These are phyloP conservation scores for Aspergillus egyptiacus DNA, from an alignment of 495 filamentous ascomycete genomes.

Conservation along the genomic window DNA sequence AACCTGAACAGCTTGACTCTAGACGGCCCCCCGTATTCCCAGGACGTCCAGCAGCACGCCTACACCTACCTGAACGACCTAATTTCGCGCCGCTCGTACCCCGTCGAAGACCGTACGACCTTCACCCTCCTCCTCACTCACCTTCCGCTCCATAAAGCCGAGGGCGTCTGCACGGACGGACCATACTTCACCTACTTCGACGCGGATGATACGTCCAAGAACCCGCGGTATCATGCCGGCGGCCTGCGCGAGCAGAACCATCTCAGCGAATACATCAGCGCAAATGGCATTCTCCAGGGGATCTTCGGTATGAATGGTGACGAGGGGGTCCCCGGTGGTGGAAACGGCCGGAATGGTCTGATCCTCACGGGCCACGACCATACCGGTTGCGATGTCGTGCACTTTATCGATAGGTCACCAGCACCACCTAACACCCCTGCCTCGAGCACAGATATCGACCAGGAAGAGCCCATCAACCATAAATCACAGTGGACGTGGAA, in stretches of 20 bases:
- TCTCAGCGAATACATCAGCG: constrained; percentile 59
- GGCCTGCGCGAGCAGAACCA: constrained; percentile 91
- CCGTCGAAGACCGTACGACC: constrained; percentile 59
- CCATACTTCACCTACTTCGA: constrained; percentile 72
- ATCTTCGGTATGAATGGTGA: constrained; percentile 71
- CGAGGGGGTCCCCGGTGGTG: constrained; percentile 41
- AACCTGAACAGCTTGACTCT: constrained; percentile 89
- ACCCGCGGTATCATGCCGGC: constrained; percentile 40
- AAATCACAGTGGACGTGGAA: constrained; percentile 29
- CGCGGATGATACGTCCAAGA: constrained; percentile 33
- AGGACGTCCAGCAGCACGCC: constrained; percentile 59
- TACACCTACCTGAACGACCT: constrained; percentile 73
- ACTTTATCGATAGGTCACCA: constrained; percentile 58
- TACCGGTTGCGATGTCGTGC: constrained; percentile 81
- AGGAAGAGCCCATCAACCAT: constrained; percentile 14
- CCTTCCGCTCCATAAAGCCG: constrained; percentile 78
- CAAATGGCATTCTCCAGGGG: constrained; percentile 62
- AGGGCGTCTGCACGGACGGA: constrained; percentile 75
- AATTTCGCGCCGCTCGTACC: constrained; percentile 54
- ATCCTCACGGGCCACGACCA: constrained; percentile 94
- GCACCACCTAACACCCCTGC: background rate
- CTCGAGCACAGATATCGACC: constrained; percentile 2
- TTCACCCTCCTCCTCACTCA: constrained; percentile 86
- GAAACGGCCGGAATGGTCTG: constrained; percentile 61
- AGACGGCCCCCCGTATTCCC: constrained; percentile 67